These are phyloP conservation scores for Pyrrhoderma noxium DNA, from an alignment of 1,284 basidiomycete species.

Conservation along the genomic window DNA sequence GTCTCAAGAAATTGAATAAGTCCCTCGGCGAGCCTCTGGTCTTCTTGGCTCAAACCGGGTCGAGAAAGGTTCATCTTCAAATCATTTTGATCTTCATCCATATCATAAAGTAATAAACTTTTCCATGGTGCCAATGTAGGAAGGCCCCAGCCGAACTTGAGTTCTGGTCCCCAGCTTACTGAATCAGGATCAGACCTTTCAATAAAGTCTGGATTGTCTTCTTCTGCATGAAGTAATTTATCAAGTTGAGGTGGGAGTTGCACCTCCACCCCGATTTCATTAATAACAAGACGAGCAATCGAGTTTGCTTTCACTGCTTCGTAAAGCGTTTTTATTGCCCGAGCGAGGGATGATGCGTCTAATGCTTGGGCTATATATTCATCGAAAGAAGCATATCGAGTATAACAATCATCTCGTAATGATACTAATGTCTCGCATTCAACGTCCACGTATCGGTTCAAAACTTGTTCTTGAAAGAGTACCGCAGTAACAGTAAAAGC, in stretches of 20 bases:
- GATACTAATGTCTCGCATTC: constrained; percentile 65
- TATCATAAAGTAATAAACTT: constrained; percentile 68
- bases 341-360: constrained; percentile 61
- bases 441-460: constrained; percentile 72
- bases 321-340: constrained; percentile 67
- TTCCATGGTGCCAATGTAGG: constrained; percentile 88
- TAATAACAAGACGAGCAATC: constrained; percentile 69
- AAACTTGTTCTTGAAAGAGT: constrained; percentile 79
- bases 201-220: constrained; percentile 36
- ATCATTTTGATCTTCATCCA: constrained; percentile 50
- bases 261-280: constrained; percentile 70
- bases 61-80: constrained; percentile 53
- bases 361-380: constrained; percentile 54
- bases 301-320: constrained; percentile 65
- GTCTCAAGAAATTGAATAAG: constrained; percentile 62
- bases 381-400: constrained; percentile 47
- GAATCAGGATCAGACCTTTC: constrained; percentile 44
- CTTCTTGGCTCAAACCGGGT: constrained; percentile 55
- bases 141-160: constrained; percentile 62
- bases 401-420: constrained; percentile 51
- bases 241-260: constrained; percentile 77
- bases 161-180: constrained; percentile 60
- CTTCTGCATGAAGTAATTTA: constrained; percentile 54
- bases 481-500: constrained; percentile 85
- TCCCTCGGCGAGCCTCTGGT: constrained; percentile 59